Evolutionary conservation across 371 early-diverging fungal genomes (phyloP).

Genomic region (Lichtheimia hyalospora): DNA sequence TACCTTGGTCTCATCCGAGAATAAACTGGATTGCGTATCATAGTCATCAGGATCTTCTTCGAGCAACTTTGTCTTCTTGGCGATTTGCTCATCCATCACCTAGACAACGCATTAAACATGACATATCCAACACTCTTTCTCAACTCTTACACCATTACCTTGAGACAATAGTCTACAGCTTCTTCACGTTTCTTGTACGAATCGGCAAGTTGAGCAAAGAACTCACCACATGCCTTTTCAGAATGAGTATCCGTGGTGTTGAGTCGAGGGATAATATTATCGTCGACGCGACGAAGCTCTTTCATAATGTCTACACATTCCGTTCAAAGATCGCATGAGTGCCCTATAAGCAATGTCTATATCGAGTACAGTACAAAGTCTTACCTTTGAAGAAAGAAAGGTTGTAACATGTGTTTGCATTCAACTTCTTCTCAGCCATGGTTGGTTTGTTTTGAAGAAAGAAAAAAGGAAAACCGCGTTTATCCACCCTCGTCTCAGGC

Average conservation of each 20-base stretch:
- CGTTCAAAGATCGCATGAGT: not conserved
- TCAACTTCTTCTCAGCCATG: conserved; percentile 34
- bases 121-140: not conserved
- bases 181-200: conserved; percentile 71
- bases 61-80: conserved; percentile 51
- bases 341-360: not conserved
- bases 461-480: too few species aligned
- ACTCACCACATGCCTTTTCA: conserved; percentile 61
- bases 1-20: conserved; percentile 65
- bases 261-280: conserved; percentile 77
- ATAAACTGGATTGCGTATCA: conserved; percentile 55
- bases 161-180: conserved; percentile 68
- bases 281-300: conserved; percentile 76
- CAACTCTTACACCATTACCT: conserved; percentile 33
- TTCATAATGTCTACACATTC: conserved; percentile 57
- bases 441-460: not conserved
- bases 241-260: conserved; percentile 73
- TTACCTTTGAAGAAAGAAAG: conserved; percentile 75
- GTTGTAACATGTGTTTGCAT: conserved; percentile 58
- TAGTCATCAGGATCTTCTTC: conserved; percentile 66
- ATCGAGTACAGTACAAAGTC: too few species aligned
- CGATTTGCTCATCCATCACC: conserved; percentile 64
- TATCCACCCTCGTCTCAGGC: too few species aligned
- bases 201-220: conserved; percentile 66
- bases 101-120: conserved; percentile 9